Conservation (phyloP, 169 alveolate species). For the Babesia sp. region DNA sequence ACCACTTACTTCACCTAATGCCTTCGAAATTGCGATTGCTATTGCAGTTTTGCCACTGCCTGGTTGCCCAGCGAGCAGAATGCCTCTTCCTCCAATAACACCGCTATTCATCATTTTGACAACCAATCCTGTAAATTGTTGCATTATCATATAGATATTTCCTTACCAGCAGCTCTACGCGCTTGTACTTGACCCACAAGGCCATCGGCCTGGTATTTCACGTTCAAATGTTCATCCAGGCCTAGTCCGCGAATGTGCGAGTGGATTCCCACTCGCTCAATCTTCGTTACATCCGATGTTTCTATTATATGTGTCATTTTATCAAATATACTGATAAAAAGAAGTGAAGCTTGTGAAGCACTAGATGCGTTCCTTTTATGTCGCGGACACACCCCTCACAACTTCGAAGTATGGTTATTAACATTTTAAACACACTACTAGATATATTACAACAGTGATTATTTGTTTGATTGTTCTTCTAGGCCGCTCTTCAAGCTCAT, state of each 20-base stretch:
- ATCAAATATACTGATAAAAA: not conserved
- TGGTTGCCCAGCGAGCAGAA: slow-evolving; percentile 98
- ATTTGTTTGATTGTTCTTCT: slow-evolving; percentile 6
- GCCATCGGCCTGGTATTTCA: slow-evolving; percentile 92
- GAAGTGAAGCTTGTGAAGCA: not conserved
- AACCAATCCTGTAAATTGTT: slow-evolving; percentile 80
- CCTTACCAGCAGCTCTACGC: slow-evolving; percentile 92
- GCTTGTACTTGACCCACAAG: slow-evolving; percentile 94
- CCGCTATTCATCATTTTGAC: slow-evolving; percentile 95
- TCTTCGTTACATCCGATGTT: slow-evolving; percentile 78
- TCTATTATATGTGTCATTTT: slow-evolving; percentile 62
- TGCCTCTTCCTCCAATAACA: slow-evolving; percentile 97
- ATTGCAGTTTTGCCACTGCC: slow-evolving; percentile 99
- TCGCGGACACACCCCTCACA: not conserved
- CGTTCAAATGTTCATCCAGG: slow-evolving; percentile 93
- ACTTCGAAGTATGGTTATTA: too few species aligned
- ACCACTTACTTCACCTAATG: slow-evolving; percentile 88
- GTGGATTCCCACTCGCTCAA: slow-evolving; percentile 97
- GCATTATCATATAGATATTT: not conserved
- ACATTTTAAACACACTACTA: not conserved
- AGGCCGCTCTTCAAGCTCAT: slow-evolving; percentile 8
- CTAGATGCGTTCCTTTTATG: not conserved
- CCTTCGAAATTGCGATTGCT: slow-evolving; percentile 99
- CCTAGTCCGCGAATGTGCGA: slow-evolving; percentile 98
- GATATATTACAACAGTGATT: not conserved